Evolutionary conservation across 2,329 filamentous ascomycete species (phyloP), one percentile per base, ranked within the genome.

Genomic region (Cercospora zeina): DNA sequence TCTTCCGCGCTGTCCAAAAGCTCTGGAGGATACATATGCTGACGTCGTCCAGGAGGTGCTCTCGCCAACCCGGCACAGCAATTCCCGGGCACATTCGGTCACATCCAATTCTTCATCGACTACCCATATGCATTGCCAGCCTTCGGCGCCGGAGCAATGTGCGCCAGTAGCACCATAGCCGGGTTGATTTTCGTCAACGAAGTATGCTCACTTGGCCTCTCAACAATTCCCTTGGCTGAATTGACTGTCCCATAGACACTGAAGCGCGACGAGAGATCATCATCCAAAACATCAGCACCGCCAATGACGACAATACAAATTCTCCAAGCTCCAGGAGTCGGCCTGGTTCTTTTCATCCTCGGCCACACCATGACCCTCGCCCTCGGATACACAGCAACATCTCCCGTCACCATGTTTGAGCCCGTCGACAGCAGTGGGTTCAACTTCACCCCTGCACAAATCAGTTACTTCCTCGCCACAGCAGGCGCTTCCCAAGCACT

Each of bases 371-470:
- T 87, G 82, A 74, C 91, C 2, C 82, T 93, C 3, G 89, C 85
- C 0, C 86, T 89, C 64, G 81, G 85, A 1, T 93, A 88, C 74
- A 93, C 89, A 0, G 88, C 89, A 13, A 76, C 92, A 39, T 72
- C 84, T 1, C 87, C 89, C 0, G 81, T 93, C 1, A 88, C 87
- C 72, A 86, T 86, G 76, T 92, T 83, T 75, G 90, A 87, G 0
- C 79, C 81, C 2, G 69, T 88, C 5, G 5, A 71, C 0, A 79
- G 87, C 0, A 90, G 90, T 34, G 90, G 90, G 0, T 82, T 87
- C 53, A 83, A 81, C 2, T 88, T 92, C 73, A 75, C 80, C 0
- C 78, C 87, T 0, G 71, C 83, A 3, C 81, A 85, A 57, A 93
- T 92, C 65, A 87, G 88, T 1, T 68, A 86, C 2, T 84, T 88